phyloP scores from a whole-genome alignment of 2,329 filamentous ascomycete genomes.

The Aspergillus pseudoterreus region DNA sequence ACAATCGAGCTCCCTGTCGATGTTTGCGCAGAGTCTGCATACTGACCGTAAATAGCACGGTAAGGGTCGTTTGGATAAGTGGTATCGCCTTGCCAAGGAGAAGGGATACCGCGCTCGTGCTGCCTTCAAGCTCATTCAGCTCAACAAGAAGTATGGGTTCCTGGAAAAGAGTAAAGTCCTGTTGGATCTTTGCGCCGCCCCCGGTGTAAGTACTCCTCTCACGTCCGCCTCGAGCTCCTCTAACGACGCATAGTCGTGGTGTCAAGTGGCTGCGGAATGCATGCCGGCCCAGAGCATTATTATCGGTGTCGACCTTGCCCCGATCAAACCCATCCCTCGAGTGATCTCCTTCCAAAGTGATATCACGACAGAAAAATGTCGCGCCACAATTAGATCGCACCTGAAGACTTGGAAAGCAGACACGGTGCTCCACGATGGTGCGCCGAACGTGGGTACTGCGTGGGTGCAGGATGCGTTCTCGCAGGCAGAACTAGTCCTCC shows the following conservation, averaged over 20 bases:
- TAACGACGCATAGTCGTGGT: slow-evolving; percentile 67
- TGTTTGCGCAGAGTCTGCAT: slow-evolving; percentile 2
- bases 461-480: slow-evolving; percentile 99
- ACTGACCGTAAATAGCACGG: slow-evolving; percentile 60
- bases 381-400: slow-evolving; percentile 81
- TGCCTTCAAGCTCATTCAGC: slow-evolving; percentile 94
- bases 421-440: slow-evolving; percentile 92
- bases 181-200: slow-evolving; percentile 94
- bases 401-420: slow-evolving; percentile 96
- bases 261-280: slow-evolving; percentile 89
- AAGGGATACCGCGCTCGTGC: slow-evolving; percentile 95
- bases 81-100: slow-evolving; percentile 98
- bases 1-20: slow-evolving; percentile 7
- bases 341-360: slow-evolving; percentile 96
- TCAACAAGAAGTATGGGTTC: slow-evolving; percentile 99
- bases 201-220: slow-evolving; percentile 61
- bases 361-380: slow-evolving; percentile 95
- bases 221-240: slow-evolving; percentile 2
- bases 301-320: slow-evolving; percentile 86
- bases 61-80: slow-evolving; percentile 97
- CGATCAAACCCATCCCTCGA: slow-evolving; percentile 92
- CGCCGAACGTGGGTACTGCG: slow-evolving; percentile 94
- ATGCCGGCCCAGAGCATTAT: slow-evolving; percentile 91
- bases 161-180: slow-evolving; percentile 94
- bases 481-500: slow-evolving; percentile 86